phyloP scores from a whole-genome alignment of 768 basidiomycete species.

The Hygrocybe punicea region DNA sequence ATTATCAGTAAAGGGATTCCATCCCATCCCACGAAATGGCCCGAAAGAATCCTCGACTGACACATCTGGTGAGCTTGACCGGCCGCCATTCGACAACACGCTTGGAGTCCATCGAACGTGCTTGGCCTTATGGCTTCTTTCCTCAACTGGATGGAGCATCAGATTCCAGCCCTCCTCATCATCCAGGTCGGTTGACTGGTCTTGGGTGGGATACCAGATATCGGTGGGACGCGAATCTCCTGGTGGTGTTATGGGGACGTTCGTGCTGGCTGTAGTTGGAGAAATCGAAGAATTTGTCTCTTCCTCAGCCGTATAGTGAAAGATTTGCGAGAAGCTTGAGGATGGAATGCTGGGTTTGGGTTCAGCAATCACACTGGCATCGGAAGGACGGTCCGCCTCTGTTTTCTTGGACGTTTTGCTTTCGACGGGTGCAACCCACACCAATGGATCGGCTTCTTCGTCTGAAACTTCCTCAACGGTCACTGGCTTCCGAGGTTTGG shows the following conservation, averaged over 20 bases:
- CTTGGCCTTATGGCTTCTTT: slow-evolving; percentile 6
- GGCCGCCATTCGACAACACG: slow-evolving; percentile 3
- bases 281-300: not conserved
- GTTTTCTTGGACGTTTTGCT: slow-evolving; percentile 28
- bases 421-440: slow-evolving; percentile 29
- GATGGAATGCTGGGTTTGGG: slow-evolving; percentile 43
- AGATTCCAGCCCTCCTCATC: not conserved
- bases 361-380: slow-evolving; percentile 30
- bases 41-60: not conserved
- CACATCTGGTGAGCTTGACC: slow-evolving; percentile 5
- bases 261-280: not conserved
- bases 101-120: slow-evolving; percentile 18
- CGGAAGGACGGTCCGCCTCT: slow-evolving; percentile 2
- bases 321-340: slow-evolving; percentile 37
- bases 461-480: slow-evolving; percentile 47
- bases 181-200: not conserved
- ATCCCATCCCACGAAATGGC: not conserved
- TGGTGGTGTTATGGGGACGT: not conserved
- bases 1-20: not conserved
- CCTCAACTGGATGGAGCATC: slow-evolving; percentile 1
- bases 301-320: slow-evolving; percentile 32
- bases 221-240: not conserved
- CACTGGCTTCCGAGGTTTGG: slow-evolving; percentile 25
- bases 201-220: slow-evolving; percentile 1
- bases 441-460: slow-evolving; percentile 35